Evolutionary conservation across 2,329 filamentous ascomycete species (phyloP).

Genomic region (Magnaporthales sp.): DNA sequence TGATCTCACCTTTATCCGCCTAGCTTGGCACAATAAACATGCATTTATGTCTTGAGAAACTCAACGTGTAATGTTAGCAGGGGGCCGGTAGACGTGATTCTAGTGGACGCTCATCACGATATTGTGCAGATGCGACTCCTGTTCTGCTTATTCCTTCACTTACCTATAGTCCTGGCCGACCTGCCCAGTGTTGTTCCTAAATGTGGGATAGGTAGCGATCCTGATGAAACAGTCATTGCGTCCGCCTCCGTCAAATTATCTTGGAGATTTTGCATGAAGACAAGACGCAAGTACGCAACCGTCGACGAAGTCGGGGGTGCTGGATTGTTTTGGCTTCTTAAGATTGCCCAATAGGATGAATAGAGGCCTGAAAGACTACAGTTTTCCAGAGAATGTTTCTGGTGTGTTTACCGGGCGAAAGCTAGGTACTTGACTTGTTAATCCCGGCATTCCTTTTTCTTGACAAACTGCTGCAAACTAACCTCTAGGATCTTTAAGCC

Average conservation of each 20-base stretch:
- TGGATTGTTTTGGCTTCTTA: neutral
- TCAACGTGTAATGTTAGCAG: neutral
- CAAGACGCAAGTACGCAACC: neutral
- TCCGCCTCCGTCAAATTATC: neutral
- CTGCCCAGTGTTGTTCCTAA: neutral
- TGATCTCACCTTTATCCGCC: neutral
- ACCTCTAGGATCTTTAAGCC: too few species aligned
- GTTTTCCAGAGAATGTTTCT: neutral
- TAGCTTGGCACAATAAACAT: conserved; percentile 2
- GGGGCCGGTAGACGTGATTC: neutral
- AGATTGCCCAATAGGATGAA: neutral
- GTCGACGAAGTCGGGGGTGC: neutral
- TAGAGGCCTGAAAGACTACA: neutral
- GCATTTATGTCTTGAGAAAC: neutral
- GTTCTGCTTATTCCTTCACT: neutral
- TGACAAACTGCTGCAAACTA: neutral
- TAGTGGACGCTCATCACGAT: neutral
- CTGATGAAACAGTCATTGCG: neutral
- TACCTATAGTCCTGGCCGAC: neutral
- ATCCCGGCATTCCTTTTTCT: neutral
- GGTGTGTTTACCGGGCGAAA: neutral
- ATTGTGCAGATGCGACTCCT: neutral
- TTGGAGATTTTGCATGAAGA: neutral
- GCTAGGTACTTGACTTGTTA: neutral
- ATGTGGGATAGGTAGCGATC: neutral